A percentile compares a stretch with the other conserved stretches of the same genome.
Evolutionary conservation across 352 stramenopile species (phyloP).

Genomic region (Pythium brassicae): DNA sequence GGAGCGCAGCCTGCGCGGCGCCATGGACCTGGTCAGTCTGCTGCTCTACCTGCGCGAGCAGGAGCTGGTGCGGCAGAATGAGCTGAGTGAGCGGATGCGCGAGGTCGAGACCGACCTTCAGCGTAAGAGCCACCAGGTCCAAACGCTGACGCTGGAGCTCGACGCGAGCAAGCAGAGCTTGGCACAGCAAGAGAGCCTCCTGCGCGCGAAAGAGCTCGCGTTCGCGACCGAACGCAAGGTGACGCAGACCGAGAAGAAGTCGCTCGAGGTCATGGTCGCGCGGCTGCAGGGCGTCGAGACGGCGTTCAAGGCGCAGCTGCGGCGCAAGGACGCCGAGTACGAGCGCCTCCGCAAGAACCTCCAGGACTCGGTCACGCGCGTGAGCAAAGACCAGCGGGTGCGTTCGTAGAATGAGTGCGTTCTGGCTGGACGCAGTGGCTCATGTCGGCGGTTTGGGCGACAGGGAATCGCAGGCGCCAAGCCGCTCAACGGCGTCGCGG

Average conservation of each 20-base stretch:
- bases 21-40: slow-evolving; percentile 74
- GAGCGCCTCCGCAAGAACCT: slow-evolving; percentile 65
- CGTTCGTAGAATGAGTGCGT: neutral
- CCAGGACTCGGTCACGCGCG: slow-evolving; percentile 45
- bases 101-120: slow-evolving; percentile 45
- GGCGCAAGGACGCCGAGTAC: slow-evolving; percentile 74
- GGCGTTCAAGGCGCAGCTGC: slow-evolving; percentile 67
- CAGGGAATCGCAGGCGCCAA: slow-evolving; percentile 45
- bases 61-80: slow-evolving; percentile 46
- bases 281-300: slow-evolving; percentile 69
- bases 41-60: slow-evolving; percentile 51
- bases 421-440: too few species aligned
- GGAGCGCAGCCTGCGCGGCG: slow-evolving; percentile 37
- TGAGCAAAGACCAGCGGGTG: slow-evolving; percentile 57
- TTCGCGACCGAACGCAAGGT: slow-evolving; percentile 41
- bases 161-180: slow-evolving; percentile 42
- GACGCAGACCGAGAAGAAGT: slow-evolving; percentile 59
- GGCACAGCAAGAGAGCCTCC: slow-evolving; percentile 57
- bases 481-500: slow-evolving; percentile 32
- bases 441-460: neutral
- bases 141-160: slow-evolving; percentile 39
- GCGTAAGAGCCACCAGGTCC: slow-evolving; percentile 41
- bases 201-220: slow-evolving; percentile 57
- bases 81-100: slow-evolving; percentile 39
- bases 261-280: slow-evolving; percentile 47